Evolutionary conservation across 495 filamentous ascomycete species (phyloP).

Genomic region (Aspergillus diversus): DNA sequence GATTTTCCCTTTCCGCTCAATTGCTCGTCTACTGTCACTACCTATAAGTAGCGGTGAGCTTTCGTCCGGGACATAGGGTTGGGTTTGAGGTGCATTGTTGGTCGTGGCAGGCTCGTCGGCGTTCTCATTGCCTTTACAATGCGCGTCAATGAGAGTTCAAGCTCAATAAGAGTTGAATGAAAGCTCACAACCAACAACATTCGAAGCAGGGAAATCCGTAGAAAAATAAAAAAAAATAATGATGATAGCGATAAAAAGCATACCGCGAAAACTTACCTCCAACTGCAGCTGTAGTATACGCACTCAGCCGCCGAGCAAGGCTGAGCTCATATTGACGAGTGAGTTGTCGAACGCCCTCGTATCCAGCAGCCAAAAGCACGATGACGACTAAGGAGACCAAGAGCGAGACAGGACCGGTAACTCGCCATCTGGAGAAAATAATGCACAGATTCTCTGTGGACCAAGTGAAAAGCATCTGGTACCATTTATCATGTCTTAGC

Average conservation of each 20-base stretch:
- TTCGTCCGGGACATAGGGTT: constrained; percentile 45
- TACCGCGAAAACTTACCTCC: constrained; percentile 50
- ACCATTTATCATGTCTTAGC: neutral
- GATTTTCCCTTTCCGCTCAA: constrained; percentile 65
- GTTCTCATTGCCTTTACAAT: constrained; percentile 51
- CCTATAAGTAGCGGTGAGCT: constrained; percentile 77
- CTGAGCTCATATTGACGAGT: constrained; percentile 76
- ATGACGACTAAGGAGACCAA: constrained; percentile 81
- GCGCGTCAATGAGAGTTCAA: constrained; percentile 37
- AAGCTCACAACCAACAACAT: constrained; percentile 10
- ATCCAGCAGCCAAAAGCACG: constrained; percentile 81
- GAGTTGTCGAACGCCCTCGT: constrained; percentile 81
- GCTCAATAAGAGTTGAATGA: constrained; percentile 13
- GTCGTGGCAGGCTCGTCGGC: constrained; percentile 37
- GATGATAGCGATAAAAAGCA: neutral
- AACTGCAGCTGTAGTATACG: constrained; percentile 42
- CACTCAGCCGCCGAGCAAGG: constrained; percentile 49
- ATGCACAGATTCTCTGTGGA: constrained; percentile 90
- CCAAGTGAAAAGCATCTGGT: constrained; percentile 97
- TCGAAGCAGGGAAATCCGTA: neutral
- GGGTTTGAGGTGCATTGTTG: constrained; percentile 26
- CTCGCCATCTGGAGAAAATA: constrained; percentile 88
- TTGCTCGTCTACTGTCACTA: constrained; percentile 48
- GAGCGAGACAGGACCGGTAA: constrained; percentile 71
- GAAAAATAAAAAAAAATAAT: neutral